Percentiles rank a stretch among this genome's conserved stretches.
Evolutionary conservation across 140 eudicot species (phyloP).

Genomic region (Bidens hawaiensis): DNA sequence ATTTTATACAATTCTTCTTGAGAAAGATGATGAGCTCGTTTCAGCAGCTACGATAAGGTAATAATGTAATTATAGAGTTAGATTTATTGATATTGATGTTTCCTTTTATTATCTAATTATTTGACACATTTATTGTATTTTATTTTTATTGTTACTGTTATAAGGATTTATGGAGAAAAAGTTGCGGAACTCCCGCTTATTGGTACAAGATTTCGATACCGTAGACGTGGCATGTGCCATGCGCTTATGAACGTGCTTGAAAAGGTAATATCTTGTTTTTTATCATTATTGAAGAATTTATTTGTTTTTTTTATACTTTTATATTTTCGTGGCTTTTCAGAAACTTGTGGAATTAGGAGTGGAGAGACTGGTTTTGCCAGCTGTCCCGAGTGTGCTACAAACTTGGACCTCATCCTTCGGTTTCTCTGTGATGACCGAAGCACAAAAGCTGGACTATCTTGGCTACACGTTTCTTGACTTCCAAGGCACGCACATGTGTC

Average conservation of each 20-base stretch:
- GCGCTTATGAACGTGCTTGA: constrained; percentile 70
- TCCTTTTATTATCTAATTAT: too few relatives aligned
- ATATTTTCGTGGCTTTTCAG: constrained; percentile 26
- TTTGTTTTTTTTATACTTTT: background rate
- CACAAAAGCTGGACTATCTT: constrained; percentile 51
- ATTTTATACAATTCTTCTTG: constrained; percentile 61
- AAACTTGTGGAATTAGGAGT: constrained; percentile 63
- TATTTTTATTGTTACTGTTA: background rate
- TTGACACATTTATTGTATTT: constrained; percentile 4
- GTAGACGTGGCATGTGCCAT: constrained; percentile 84
- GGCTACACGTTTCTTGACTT: constrained; percentile 68
- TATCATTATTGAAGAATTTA: background rate
- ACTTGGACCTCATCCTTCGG: constrained; percentile 80
- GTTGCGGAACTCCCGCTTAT: constrained; percentile 79
- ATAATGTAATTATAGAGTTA: background rate
- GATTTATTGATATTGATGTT: too few relatives aligned
- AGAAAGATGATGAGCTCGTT: constrained; percentile 66
- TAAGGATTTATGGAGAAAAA: constrained; percentile 70
- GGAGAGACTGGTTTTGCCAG: constrained; percentile 76
- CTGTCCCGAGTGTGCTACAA: constrained; percentile 49
- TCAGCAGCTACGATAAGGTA: constrained; percentile 79
- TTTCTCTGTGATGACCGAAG: constrained; percentile 42
- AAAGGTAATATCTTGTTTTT: constrained; percentile 40
- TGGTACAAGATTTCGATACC: constrained; percentile 70
- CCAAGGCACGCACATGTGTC: constrained; percentile 70